Evolutionary conservation across 1,139 yeast genomes (phyloP), one percentile per base, ranked within the genome.

Genomic region (Saccharomyces hybrid): DNA sequence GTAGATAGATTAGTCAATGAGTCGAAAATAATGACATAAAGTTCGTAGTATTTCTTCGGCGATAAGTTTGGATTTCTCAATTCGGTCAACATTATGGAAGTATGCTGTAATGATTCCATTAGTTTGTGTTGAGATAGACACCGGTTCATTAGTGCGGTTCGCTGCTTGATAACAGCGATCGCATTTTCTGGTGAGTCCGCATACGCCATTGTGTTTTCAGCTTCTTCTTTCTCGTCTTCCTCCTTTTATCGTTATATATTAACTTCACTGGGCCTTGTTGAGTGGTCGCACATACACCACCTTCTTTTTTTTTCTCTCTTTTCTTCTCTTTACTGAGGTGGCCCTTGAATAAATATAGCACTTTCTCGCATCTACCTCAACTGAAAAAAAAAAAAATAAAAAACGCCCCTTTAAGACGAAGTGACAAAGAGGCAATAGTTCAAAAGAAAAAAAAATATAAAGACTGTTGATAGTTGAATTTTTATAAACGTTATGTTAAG

Each of bases 11-110:
- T 73, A 52, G 88, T 87, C 68, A 95, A 75, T 0, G 96, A 85
- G 70, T 93, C 99, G 65, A 86, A 91, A 1, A 87, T 84, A 52
- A 86, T 78, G 68, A 89, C 88, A 72, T 93, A 93, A 51, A 95
- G 74, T 70, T 93, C 99, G 69, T 93, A 93, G 75, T 93, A 93
- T 69, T 88, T 95, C 69, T 91, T 91, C 0, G 99, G 99, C 2
- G 89, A 78, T 59, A 90, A 75, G 52, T 78, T 77, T 51, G 84
- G 82, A 9, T 93, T 86, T 54, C 98, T 77, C 52, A 93, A 75
- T 70, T 93, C 98, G 44, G 85, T 84, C 54, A 93, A 76, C 73
- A 90, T 82, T 52, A 87, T 82, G 34, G 96, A 84, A 51, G 95
- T 89, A 67, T 90, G 95, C 63, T 90, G 90, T 58, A 93, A 74